These are phyloP conservation scores for Pythium guiyangense DNA, from an alignment of 352 stramenopile genomes.

Conservation along the genomic window DNA sequence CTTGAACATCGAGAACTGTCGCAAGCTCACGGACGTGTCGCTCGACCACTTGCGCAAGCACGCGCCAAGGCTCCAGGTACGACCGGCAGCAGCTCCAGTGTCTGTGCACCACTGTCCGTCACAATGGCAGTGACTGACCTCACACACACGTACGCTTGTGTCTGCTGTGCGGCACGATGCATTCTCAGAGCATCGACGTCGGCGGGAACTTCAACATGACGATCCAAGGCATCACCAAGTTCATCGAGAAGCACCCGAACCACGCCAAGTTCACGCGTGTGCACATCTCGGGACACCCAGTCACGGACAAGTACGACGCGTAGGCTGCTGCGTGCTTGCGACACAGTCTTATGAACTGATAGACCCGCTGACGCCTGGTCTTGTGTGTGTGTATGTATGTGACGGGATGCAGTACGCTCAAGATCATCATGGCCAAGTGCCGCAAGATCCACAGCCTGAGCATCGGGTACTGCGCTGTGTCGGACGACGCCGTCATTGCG, in stretches of 20 bases:
- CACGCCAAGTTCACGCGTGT: constrained; percentile 86
- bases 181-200: constrained; percentile 72
- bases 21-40: constrained; percentile 79
- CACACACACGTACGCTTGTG: too few species aligned
- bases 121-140: background rate
- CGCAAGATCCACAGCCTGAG: constrained; percentile 85
- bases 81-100: background rate
- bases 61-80: constrained; percentile 75
- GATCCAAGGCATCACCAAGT: constrained; percentile 76
- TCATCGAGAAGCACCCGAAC: constrained; percentile 88
- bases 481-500: constrained; percentile 81
- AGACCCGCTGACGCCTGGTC: background rate
- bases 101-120: too few species aligned
- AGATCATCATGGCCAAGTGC: constrained; percentile 86
- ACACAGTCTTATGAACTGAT: background rate
- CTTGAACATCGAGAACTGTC: constrained; percentile 87
- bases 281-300: constrained; percentile 77
- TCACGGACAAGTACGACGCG: constrained; percentile 70
- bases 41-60: constrained; percentile 76
- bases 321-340: background rate
- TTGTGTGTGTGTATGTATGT: background rate
- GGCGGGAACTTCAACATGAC: constrained; percentile 90
- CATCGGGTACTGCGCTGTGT: constrained; percentile 80
- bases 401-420: constrained; percentile 53
- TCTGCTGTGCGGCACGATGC: background rate